A percentile compares a stretch with the other conserved stretches of the same genome.
These are phyloP conservation scores for Neocallimastix lanati DNA, from an alignment of 192 early-diverging fungal species.

Conservation along the genomic window DNA sequence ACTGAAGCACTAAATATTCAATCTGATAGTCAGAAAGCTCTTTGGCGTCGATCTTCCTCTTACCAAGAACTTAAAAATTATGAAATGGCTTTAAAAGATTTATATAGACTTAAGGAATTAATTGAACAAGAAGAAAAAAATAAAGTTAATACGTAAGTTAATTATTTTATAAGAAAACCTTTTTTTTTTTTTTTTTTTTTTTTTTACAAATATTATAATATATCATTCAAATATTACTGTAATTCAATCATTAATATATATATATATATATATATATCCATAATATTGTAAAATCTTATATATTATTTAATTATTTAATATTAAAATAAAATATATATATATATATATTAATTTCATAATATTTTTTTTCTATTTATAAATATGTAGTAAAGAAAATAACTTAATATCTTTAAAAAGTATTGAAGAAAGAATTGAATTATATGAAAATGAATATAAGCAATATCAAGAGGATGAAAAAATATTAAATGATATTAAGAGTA, in stretches of 20 bases:
- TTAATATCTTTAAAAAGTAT: neutral
- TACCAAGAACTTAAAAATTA: neutral
- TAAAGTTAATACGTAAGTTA: neutral
- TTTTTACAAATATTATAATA: too few species aligned
- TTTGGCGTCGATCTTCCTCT: neutral
- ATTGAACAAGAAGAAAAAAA: neutral
- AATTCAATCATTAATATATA: too few species aligned
- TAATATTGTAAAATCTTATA: too few species aligned
- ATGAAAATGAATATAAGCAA: neutral
- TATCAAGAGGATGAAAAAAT: neutral
- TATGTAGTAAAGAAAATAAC: neutral
- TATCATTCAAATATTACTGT: too few species aligned
- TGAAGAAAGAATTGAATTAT: neutral
- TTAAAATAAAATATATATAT: too few species aligned
- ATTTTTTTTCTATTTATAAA: too few species aligned
- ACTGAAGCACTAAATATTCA: neutral
- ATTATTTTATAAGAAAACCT: too few species aligned
- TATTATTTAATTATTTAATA: too few species aligned
- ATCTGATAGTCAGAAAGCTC: neutral
- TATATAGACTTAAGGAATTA: neutral
- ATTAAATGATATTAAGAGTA: neutral
- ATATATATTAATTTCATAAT: too few species aligned
- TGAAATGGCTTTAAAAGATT: neutral
- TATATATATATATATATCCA: too few species aligned
- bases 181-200: too few species aligned